Evolutionary conservation across 192 early-diverging fungal genomes (phyloP).

Genomic region (Umbelopsis sp.): DNA sequence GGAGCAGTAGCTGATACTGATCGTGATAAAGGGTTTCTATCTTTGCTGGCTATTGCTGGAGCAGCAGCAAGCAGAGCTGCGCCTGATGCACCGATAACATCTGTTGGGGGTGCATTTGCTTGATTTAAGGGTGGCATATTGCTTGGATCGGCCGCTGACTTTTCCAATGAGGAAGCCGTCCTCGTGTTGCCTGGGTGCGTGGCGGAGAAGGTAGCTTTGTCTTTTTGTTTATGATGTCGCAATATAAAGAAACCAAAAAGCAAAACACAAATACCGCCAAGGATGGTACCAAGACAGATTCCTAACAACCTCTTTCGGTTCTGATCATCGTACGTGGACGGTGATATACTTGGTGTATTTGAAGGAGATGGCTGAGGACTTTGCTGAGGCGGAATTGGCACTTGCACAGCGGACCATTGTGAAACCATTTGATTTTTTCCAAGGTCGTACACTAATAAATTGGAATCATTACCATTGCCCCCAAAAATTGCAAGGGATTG

Average conservation of each 20-base stretch:
- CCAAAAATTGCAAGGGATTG: conserved; percentile 1
- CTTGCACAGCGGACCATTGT: neutral
- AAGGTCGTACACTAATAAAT: conserved; percentile 23
- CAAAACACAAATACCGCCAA: conserved; percentile 1
- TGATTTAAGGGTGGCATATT: neutral
- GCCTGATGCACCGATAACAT: neutral
- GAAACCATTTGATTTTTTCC: conserved; percentile 15
- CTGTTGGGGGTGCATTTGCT: neutral
- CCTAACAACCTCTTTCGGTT: neutral
- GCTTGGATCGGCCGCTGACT: conserved; percentile 2
- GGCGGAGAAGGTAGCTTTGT: neutral
- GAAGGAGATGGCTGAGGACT: neutral
- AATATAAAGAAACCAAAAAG: neutral
- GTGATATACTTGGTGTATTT: neutral
- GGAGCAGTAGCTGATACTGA: neutral
- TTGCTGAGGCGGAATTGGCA: conserved; percentile 2
- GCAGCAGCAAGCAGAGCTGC: neutral
- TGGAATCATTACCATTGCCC: conserved; percentile 4
- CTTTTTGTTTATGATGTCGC: conserved; percentile 13
- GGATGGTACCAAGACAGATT: neutral
- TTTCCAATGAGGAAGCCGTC: conserved; percentile 1
- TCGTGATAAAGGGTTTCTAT: neutral
- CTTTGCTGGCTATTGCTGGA: neutral
- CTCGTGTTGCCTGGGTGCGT: neutral
- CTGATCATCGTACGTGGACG: neutral